Evolutionary conservation across 1,284 basidiomycete species (phyloP).

Genomic region (Mycena sp.): DNA sequence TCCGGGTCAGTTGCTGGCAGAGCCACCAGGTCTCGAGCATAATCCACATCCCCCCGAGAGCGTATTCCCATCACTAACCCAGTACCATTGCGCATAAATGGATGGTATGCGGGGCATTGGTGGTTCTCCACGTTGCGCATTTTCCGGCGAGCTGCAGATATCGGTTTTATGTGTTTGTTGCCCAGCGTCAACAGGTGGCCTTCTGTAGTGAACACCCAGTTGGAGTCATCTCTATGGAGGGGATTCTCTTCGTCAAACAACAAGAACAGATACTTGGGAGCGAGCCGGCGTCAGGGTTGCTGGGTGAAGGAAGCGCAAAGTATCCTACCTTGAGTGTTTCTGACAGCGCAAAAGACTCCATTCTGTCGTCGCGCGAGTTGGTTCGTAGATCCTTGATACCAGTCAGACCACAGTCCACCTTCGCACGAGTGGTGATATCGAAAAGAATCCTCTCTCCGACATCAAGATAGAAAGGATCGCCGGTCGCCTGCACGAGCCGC

Average conservation of each 20-base stretch:
- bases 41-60: constrained; percentile 79
- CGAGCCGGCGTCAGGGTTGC: constrained; percentile 9
- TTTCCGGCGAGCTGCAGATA: constrained; percentile 66
- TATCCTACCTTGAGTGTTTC: constrained; percentile 86
- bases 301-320: not conserved
- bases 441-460: constrained; percentile 86
- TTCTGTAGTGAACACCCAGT: constrained; percentile 92
- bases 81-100: constrained; percentile 48
- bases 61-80: constrained; percentile 76
- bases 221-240: constrained; percentile 78
- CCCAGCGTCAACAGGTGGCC: constrained; percentile 87
- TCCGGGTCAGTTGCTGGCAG: constrained; percentile 59
- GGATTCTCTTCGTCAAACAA: constrained; percentile 89
- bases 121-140: constrained; percentile 73
- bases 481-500: constrained; percentile 73
- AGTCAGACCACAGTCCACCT: constrained; percentile 87
- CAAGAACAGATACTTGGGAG: constrained; percentile 83
- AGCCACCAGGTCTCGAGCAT: constrained; percentile 75
- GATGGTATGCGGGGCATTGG: constrained; percentile 76
- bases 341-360: constrained; percentile 93
- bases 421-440: constrained; percentile 79
- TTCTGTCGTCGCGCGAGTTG: constrained; percentile 86
- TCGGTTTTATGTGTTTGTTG: constrained; percentile 58
- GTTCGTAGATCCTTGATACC: constrained; percentile 83
- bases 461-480: constrained; percentile 90